Evolutionary conservation across 2,329 filamentous ascomycete genomes (phyloP), one percentile per base, ranked within the genome.

Genomic region (Gliomastix tumulicola): DNA sequence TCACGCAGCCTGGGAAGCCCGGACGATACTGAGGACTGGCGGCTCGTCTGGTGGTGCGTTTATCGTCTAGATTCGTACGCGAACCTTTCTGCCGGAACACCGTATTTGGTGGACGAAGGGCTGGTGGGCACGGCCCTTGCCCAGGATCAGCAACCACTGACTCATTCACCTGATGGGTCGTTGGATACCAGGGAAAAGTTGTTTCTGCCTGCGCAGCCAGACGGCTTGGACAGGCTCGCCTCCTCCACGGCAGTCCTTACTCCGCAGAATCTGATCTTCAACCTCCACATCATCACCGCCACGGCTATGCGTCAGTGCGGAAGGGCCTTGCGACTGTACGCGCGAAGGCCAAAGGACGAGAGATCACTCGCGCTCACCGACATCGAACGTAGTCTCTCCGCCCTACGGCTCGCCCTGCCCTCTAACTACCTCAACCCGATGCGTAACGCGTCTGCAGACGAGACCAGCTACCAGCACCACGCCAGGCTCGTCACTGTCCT

Each of bases 1-100:
- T n/a, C n/a, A n/a, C 32, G n/a, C 31, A 18, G 16, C 35, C 39
- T 35, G 13, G 32, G 17, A 21, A 35, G 31, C 16, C 21, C 28
- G 12, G 37, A 42, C 15, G 17, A 36, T 21, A 30, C 36, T 36
- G 36, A 46, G 11, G 44, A 44, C 17, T 46, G 44, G 44, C 42
- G 44, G 5, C 36, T 42, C 5, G 19, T 44, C 7, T 46, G 42
- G 42, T 46, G 44, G 44, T 41, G 40, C 35, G 41, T 46, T 13
- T 46, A 42, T 30, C 36, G 40, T 23, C 40, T 46, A 16, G 44
- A 46, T 20, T 44, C 44, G 0, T 46, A 44, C 32, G 34, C 40
- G n/a, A 44, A 42, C 13, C 32, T 46, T 4, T 28, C 44, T 0
- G 30, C 44, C 0, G 44, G 44, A 9, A 44, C 38, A 25, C 42